phyloP scores from a whole-genome alignment of 1,284 basidiomycete genomes.

The Pascua sp. region DNA sequence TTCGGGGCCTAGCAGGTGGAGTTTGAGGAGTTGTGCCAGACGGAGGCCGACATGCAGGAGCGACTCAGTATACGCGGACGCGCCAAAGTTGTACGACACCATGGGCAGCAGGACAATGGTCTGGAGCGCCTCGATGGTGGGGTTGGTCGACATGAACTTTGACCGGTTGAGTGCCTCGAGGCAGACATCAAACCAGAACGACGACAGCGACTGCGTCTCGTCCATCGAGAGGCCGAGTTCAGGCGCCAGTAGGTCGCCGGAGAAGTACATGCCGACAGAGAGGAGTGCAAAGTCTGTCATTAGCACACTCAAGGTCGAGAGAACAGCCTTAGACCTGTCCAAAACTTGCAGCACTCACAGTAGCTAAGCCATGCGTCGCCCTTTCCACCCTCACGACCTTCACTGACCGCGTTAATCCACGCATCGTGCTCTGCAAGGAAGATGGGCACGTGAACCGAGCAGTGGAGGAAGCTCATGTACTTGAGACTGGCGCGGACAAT shows the following conservation, averaged over 20 bases:
- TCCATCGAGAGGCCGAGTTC: conserved; percentile 19
- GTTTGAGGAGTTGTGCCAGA: conserved; percentile 19
- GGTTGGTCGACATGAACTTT: conserved; percentile 25
- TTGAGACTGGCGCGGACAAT: conserved; percentile 22
- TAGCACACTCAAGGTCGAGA: neutral
- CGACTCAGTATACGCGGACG: conserved; percentile 22
- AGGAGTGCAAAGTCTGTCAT: conserved; percentile 17
- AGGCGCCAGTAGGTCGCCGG: conserved; percentile 19
- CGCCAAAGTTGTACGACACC: conserved; percentile 25
- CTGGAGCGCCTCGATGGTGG: conserved; percentile 22
- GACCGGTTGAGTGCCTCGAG: conserved; percentile 24
- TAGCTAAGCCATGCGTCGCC: conserved; percentile 21
- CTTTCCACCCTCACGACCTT: conserved; percentile 16
- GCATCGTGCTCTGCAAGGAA: conserved; percentile 27
- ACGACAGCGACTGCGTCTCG: conserved; percentile 15
- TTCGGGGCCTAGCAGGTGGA: conserved; percentile 19
- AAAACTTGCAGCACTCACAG: conserved; percentile 6
- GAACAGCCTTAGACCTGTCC: neutral
- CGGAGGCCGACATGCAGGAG: conserved; percentile 21
- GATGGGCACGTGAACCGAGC: conserved; percentile 25
- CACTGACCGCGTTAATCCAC: conserved; percentile 23
- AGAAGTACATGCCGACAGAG: conserved; percentile 22
- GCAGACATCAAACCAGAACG: conserved; percentile 24
- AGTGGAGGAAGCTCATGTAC: conserved; percentile 26
- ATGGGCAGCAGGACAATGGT: conserved; percentile 22